Percentiles rank a stretch among this genome's conserved stretches.
Conservation (phyloP, 1,139 yeast species). For the Candida albicans region DNA sequence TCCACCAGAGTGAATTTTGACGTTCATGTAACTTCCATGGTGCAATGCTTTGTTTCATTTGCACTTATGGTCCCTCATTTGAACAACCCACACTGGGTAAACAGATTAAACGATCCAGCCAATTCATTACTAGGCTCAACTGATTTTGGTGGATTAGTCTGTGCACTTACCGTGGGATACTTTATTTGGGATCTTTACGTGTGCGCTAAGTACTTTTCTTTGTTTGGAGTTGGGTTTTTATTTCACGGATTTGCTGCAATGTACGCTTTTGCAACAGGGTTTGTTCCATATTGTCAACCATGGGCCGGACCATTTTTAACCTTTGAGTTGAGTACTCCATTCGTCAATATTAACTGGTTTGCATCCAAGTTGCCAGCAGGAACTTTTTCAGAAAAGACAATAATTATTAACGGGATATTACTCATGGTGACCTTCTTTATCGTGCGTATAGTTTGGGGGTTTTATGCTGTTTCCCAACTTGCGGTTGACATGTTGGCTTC, state of each 20-base stretch:
- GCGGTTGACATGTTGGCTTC: conserved; percentile 53
- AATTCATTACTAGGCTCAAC: conserved; percentile 60
- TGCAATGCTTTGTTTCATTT: conserved; percentile 69
- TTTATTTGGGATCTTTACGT: conserved; percentile 87
- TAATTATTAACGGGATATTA: conserved; percentile 66
- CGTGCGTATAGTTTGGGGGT: conserved; percentile 85
- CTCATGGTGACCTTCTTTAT: conserved; percentile 71
- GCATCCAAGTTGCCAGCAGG: conserved; percentile 71
- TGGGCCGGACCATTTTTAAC: conserved; percentile 82
- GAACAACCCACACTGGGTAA: conserved; percentile 45
- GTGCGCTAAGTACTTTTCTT: conserved; percentile 56
- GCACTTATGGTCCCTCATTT: conserved; percentile 58
- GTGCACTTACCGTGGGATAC: conserved; percentile 77
- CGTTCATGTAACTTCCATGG: conserved; percentile 85
- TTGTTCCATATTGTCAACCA: conserved; percentile 57
- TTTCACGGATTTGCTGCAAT: conserved; percentile 85
- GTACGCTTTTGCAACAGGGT: conserved; percentile 62
- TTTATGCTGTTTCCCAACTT: conserved; percentile 60
- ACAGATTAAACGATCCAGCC: conserved; percentile 44
- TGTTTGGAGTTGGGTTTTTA: conserved; percentile 82
- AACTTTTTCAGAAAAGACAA: conserved; percentile 49
- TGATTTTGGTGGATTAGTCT: conserved; percentile 72
- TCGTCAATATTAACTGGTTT: conserved; percentile 89
- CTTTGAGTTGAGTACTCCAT: conserved; percentile 92
- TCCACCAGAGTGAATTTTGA: conserved; percentile 71